phyloP scores from a whole-genome alignment of 208 protist genomes.

The Borovskyia barvae region DNA sequence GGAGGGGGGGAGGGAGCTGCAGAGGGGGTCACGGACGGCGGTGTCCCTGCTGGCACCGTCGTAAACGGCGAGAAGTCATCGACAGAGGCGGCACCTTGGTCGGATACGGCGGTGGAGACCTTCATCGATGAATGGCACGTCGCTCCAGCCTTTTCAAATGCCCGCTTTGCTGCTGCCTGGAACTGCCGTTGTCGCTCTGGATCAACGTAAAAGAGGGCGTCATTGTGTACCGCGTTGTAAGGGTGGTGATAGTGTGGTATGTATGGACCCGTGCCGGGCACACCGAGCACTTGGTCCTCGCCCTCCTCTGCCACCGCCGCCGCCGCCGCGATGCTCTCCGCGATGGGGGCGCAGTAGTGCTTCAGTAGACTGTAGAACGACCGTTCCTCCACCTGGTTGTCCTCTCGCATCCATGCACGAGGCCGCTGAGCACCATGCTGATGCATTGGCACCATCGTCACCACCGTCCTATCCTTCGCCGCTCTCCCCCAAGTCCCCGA shows the following conservation, averaged over 20 bases:
- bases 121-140: too few relatives aligned
- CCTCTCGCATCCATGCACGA: conserved; percentile 31
- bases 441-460: conserved; percentile 11
- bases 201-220: conserved; percentile 25
- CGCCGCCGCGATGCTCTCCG: not conserved
- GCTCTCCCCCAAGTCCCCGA: too few relatives aligned
- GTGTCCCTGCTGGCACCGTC: not conserved
- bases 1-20: not conserved
- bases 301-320: not conserved
- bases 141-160: too few relatives aligned
- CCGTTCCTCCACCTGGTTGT: conserved; percentile 23
- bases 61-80: too few relatives aligned
- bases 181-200: conserved; percentile 2
- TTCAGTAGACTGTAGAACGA: conserved; percentile 50
- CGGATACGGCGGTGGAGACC: too few relatives aligned
- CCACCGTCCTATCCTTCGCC: not conserved
- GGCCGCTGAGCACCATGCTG: conserved; percentile 24
- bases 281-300: too few relatives aligned
- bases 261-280: not conserved
- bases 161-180: conserved; percentile 2
- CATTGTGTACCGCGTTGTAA: conserved; percentile 38
- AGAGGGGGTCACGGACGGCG: conserved; percentile 1
- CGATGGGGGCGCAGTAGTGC: conserved; percentile 28
- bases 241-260: conserved; percentile 30
- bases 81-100: too few relatives aligned